Percentiles rank a stretch among this genome's conserved stretches.
These are phyloP conservation scores for Linnemannia exigua DNA, from an alignment of 192 early-diverging fungal species.

Conservation along the genomic window DNA sequence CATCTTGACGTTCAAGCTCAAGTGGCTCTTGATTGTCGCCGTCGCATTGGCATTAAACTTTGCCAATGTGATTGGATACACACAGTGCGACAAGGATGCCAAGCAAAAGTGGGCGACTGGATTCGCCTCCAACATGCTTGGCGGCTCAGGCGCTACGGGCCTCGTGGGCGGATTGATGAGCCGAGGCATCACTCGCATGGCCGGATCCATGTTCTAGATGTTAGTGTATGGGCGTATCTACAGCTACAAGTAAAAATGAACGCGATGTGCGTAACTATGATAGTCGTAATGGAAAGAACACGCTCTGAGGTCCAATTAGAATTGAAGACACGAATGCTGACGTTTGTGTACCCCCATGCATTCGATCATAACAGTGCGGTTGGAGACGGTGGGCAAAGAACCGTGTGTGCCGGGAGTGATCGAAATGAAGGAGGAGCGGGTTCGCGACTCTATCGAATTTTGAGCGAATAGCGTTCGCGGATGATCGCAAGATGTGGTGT, in stretches of 20 bases:
- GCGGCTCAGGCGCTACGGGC: conserved; percentile 61
- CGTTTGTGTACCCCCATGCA: neutral
- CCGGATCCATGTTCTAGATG: conserved; percentile 51
- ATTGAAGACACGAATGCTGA: neutral
- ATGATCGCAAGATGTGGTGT: neutral
- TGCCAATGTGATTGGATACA: conserved; percentile 96
- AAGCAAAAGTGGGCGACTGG: conserved; percentile 80
- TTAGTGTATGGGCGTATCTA: no score
- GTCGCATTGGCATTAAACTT: conserved; percentile 89
- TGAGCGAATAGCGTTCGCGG: neutral
- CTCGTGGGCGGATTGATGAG: conserved; percentile 56
- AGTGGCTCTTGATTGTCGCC: conserved; percentile 89
- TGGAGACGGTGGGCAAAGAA: neutral
- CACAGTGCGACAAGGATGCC: conserved; percentile 95
- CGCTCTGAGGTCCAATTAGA: no score
- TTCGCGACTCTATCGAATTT: neutral
- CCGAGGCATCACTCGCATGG: conserved; percentile 53
- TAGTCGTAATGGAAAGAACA: neutral
- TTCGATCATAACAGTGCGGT: neutral
- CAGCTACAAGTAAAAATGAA: neutral
- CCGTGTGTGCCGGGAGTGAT: neutral
- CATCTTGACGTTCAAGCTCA: conserved; percentile 79
- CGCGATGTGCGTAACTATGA: neutral
- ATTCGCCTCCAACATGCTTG: conserved; percentile 68
- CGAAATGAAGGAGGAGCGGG: neutral